Evolutionary conservation across 176 grass and related monocot genomes (phyloP).

Genomic region (Juncus effusus): DNA sequence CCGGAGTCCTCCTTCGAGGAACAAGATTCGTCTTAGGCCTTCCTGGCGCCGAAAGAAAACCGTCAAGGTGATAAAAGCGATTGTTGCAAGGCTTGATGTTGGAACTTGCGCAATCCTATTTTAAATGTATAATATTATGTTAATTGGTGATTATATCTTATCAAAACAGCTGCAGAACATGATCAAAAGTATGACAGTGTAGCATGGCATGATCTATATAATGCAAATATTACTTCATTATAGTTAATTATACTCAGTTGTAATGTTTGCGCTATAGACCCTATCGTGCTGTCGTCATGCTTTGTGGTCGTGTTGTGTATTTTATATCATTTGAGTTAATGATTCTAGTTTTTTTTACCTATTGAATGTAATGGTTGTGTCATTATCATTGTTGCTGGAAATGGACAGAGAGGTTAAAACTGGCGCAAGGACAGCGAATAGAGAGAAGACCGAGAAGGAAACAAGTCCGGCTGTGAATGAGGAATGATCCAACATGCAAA

Average conservation of each 20-base stretch:
- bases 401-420: slow-evolving; percentile 40
- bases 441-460: slow-evolving; percentile 58
- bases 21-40: slow-evolving; percentile 64
- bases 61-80: slow-evolving; percentile 65
- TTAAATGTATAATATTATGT: too few species aligned
- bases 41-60: slow-evolving; percentile 53
- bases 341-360: too few species aligned
- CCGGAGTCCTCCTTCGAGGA: slow-evolving; percentile 69
- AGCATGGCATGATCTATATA: too few species aligned
- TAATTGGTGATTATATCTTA: too few species aligned
- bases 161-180: too few species aligned
- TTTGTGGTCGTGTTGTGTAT: too few species aligned
- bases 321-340: too few species aligned
- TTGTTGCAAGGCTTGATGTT: slow-evolving; percentile 47
- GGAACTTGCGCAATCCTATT: slow-evolving; percentile 54
- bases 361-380: slow-evolving; percentile 48
- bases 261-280: too few species aligned
- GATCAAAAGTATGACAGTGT: too few species aligned
- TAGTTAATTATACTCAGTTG: too few species aligned
- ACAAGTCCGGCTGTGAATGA: slow-evolving; percentile 25
- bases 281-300: too few species aligned
- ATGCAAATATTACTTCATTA: too few species aligned
- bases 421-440: slow-evolving; percentile 49
- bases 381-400: slow-evolving; percentile 12
- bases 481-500: slow-evolving; percentile 78